Evolutionary conservation across 768 basidiomycete species (phyloP).

Genomic region (Pleurotus citrinopileatus): DNA sequence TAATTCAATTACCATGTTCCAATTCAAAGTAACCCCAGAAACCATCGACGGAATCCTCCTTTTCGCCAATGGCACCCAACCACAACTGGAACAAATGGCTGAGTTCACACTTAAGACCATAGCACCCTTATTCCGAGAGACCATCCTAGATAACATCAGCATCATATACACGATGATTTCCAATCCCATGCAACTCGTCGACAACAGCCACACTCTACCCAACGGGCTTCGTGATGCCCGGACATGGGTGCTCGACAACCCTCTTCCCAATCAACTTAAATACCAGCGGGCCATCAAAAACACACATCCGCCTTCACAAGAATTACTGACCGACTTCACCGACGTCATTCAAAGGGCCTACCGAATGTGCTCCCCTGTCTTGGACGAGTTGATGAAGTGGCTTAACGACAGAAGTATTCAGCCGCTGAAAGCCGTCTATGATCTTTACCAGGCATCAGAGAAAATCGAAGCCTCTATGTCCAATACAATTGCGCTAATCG

Average conservation of each 20-base stretch:
- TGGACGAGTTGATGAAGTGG: constrained; percentile 13
- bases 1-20: neutral
- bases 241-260: constrained; percentile 11
- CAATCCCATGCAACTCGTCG: constrained; percentile 17
- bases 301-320: neutral
- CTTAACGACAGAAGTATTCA: constrained; percentile 12
- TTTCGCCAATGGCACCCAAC: constrained; percentile 21
- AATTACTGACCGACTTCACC: neutral
- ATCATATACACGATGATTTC: constrained; percentile 21
- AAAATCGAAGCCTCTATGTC: constrained; percentile 13
- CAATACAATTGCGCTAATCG: constrained; percentile 8
- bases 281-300: neutral
- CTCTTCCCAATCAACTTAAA: constrained; percentile 11
- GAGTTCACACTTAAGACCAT: constrained; percentile 22
- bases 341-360: constrained; percentile 3
- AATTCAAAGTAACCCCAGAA: neutral
- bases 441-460: constrained; percentile 8
- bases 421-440: constrained; percentile 14
- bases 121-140: constrained; percentile 20
- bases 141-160: constrained; percentile 21
- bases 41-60: constrained; percentile 22
- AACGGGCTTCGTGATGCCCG: constrained; percentile 4
- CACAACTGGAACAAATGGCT: constrained; percentile 17
- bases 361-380: constrained; percentile 9
- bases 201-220: constrained; percentile 16